Conservation (phyloP, 106 monocot genomes). For the Cymbidium sinense region DNA sequence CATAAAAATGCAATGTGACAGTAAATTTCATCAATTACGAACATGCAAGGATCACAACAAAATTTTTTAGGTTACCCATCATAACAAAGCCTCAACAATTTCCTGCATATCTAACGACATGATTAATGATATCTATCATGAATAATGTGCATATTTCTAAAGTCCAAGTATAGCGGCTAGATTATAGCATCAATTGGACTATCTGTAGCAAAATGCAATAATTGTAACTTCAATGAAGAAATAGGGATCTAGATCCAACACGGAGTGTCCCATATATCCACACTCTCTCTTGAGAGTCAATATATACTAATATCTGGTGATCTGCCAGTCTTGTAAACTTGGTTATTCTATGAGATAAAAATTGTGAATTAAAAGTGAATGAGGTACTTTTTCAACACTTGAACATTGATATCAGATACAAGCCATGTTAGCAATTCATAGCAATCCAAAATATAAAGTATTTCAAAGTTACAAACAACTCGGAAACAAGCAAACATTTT, state of each 20-base stretch:
- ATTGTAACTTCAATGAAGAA: too few species aligned
- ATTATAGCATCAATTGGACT: background rate
- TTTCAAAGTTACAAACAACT: background rate
- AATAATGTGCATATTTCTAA: background rate
- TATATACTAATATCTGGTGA: background rate
- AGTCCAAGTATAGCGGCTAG: background rate
- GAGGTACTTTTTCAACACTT: background rate
- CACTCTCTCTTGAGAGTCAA: background rate
- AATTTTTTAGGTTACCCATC: background rate
- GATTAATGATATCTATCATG: background rate
- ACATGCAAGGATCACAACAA: background rate
- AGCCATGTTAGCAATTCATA: background rate
- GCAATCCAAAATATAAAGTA: background rate
- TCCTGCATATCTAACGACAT: background rate
- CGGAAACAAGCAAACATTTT: background rate
- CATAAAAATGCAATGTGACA: slow-evolving; percentile 6
- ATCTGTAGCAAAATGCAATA: background rate
- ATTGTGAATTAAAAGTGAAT: too few species aligned
- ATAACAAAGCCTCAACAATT: background rate
- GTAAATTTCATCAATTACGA: background rate
- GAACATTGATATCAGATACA: background rate
- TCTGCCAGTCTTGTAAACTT: too few species aligned
- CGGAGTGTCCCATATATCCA: too few species aligned
- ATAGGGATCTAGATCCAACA: too few species aligned
- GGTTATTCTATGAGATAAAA: too few species aligned